phyloP scores from a whole-genome alignment of 163 green algal species.

The Volvox carteri region DNA sequence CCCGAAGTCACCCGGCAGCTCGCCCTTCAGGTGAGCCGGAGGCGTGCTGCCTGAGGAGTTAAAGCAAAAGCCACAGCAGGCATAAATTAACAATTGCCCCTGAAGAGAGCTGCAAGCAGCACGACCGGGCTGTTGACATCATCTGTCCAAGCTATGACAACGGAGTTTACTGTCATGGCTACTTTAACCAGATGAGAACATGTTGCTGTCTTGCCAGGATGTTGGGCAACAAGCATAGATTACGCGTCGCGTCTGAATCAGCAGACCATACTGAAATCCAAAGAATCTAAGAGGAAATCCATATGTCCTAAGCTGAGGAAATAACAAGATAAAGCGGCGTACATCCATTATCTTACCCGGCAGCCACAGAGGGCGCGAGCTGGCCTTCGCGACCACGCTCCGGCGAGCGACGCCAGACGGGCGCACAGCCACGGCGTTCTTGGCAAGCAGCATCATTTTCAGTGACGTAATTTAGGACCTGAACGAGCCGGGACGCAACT shows the following conservation, averaged over 20 bases:
- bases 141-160: too few relatives aligned
- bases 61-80: too few relatives aligned
- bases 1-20: slow-evolving; percentile 67
- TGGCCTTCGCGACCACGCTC: slow-evolving; percentile 47
- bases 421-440: slow-evolving; percentile 30
- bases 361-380: slow-evolving; percentile 57
- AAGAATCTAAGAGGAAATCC: not conserved
- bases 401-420: slow-evolving; percentile 26
- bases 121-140: too few relatives aligned
- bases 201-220: too few relatives aligned
- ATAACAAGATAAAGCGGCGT: not conserved
- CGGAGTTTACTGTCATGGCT: too few relatives aligned
- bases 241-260: too few relatives aligned
- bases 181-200: too few relatives aligned
- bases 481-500: not conserved
- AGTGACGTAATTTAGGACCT: not conserved
- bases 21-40: slow-evolving; percentile 54
- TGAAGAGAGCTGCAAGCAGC: too few relatives aligned
- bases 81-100: too few relatives aligned
- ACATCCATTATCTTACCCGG: slow-evolving; percentile 23
- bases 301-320: not conserved
- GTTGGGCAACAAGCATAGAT: too few relatives aligned
- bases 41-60: slow-evolving; percentile 49
- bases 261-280: not conserved
- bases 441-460: slow-evolving; percentile 52